Conservation (phyloP, 2,329 filamentous ascomycete genomes). For the Penicillium palitans region DNA sequence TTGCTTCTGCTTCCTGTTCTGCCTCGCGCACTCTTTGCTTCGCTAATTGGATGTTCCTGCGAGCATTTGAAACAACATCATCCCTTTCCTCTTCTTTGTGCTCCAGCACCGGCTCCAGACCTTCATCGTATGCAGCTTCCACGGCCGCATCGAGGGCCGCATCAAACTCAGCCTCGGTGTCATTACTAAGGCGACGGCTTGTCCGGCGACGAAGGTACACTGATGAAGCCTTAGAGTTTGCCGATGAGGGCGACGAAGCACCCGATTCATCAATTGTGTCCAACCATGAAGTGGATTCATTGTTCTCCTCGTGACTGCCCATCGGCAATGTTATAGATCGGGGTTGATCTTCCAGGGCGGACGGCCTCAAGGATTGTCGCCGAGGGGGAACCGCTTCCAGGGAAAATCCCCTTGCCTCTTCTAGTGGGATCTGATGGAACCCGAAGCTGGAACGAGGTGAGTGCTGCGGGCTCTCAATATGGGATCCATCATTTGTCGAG, state of each 20-base stretch:
- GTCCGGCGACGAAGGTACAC: slow-evolving; percentile 68
- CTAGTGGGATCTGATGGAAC: slow-evolving; percentile 21
- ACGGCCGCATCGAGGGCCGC: slow-evolving; percentile 92
- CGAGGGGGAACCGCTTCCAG: slow-evolving; percentile 37
- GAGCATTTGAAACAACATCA: slow-evolving; percentile 50
- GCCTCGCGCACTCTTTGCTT: slow-evolving; percentile 74
- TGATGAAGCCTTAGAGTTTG: slow-evolving; percentile 77
- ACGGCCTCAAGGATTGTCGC: slow-evolving; percentile 42
- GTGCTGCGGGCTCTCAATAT: slow-evolving; percentile 32
- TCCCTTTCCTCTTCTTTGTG: slow-evolving; percentile 33
- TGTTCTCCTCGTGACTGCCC: slow-evolving; percentile 57
- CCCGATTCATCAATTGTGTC: slow-evolving; percentile 91
- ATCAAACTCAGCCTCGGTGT: slow-evolving; percentile 87
- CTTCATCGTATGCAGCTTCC: slow-evolving; percentile 92
- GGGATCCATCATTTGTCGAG: slow-evolving; percentile 33
- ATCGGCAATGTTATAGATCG: slow-evolving; percentile 4
- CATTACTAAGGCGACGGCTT: slow-evolving; percentile 66
- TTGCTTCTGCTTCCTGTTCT: slow-evolving; percentile 66
- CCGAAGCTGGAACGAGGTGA: slow-evolving; percentile 54
- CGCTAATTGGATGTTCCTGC: slow-evolving; percentile 70
- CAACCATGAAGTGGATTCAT: slow-evolving; percentile 88
- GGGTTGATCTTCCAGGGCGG: slow-evolving; percentile 34
- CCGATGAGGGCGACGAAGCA: slow-evolving; percentile 73
- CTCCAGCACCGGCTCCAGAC: slow-evolving; percentile 67
- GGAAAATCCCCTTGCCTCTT: slow-evolving; percentile 29